Evolutionary conservation across 768 basidiomycete genomes (phyloP).

Genomic region (Leccinellum luteum): DNA sequence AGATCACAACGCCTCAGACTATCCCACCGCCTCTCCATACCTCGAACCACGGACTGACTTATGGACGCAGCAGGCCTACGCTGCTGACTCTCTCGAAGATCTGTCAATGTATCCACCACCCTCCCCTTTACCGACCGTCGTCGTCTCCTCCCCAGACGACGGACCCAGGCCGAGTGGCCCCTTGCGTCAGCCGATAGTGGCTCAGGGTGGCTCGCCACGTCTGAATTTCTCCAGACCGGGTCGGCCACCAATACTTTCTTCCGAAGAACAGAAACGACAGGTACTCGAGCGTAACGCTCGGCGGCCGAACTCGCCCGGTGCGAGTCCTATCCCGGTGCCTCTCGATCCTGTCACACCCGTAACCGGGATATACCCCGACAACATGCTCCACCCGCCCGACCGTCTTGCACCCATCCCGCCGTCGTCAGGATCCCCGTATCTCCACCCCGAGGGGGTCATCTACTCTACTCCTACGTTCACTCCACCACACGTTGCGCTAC

Average conservation of each 20-base stretch:
- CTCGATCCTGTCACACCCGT: slow-evolving; percentile 19
- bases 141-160: slow-evolving; percentile 47
- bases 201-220: slow-evolving; percentile 29
- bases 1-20: too few species aligned
- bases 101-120: slow-evolving; percentile 14
- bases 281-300: slow-evolving; percentile 60
- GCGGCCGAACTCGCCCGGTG: slow-evolving; percentile 34
- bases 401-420: background rate
- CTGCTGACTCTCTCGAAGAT: slow-evolving; percentile 8
- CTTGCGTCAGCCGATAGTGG: slow-evolving; percentile 42
- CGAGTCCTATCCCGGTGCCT: slow-evolving; percentile 5
- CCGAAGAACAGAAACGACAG: slow-evolving; percentile 39
- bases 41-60: slow-evolving; percentile 3
- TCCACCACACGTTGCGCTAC: slow-evolving; percentile 16
- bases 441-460: slow-evolving; percentile 16
- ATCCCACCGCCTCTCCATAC: background rate
- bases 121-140: slow-evolving; percentile 47
- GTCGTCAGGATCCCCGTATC: slow-evolving; percentile 3
- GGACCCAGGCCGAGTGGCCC: slow-evolving; percentile 19
- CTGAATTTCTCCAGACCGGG: slow-evolving; percentile 67
- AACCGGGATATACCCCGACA: slow-evolving; percentile 18
- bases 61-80: slow-evolving; percentile 18
- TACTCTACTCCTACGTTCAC: slow-evolving; percentile 15
- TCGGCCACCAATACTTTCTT: slow-evolving; percentile 40
- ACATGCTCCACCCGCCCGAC: background rate